Evolutionary conservation across 2,329 filamentous ascomycete genomes (phyloP), one percentile per base, ranked within the genome.

Genomic region (Xylariomycetidae sp.): DNA sequence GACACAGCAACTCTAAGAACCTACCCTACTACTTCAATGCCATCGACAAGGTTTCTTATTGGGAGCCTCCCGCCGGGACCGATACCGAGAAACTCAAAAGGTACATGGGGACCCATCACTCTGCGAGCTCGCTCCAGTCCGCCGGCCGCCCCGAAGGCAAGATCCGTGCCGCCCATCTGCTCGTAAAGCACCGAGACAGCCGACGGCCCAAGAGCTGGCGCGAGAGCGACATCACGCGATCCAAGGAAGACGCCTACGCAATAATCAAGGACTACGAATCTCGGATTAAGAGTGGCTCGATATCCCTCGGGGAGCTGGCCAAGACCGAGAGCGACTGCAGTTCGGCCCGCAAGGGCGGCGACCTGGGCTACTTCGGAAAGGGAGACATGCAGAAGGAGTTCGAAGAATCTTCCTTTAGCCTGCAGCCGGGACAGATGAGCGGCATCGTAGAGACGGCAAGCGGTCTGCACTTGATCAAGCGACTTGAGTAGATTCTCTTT

Each of bases 311-410:
- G 30, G 85, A 96, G 45, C 73, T 98, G 45, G 92, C 92, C 10
- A 76, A 80, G 39, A 85, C 80, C 27, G 92, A 97, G 67, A 94
- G 87, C 12, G 92, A 98, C 66, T 97, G 90, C 67, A 94, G 86
- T 62, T 96, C 88, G 51, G 89, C 92, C 18, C 79, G 88, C 51
- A 98, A 97, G 74, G 79, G 82, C 47, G 92, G 92, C 37, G 92
- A 98, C 59, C 67, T 98, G 67, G 92, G 92, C 14, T 95, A 89
- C 63, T 98, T 98, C 61, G 89, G 88, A 36, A 81, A 76, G 52
- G 88, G 88, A 17, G 90, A 97, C 54, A 98, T 98, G 92, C 92
- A 98, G 61, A 90, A 89, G 69, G 90, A 96, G 64, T 98, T 98
- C 56, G 92, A 98, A 66, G 88, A 96, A 36, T 89, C 89, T 4